phyloP scores from a whole-genome alignment of 345 rosid species.

The Leavenworthia alabamica region DNA sequence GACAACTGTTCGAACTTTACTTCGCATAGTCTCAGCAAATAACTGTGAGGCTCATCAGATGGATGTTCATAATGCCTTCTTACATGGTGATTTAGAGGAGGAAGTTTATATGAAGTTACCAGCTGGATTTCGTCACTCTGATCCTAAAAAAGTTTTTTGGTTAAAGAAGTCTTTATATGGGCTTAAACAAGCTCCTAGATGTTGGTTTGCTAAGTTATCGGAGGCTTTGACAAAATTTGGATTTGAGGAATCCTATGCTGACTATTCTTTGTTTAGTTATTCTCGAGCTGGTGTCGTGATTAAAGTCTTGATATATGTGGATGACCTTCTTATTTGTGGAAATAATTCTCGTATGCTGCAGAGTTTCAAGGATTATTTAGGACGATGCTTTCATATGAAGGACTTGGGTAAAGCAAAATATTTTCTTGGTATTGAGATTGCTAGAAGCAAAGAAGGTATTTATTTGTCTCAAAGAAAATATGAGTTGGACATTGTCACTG shows the following conservation, averaged over 20 bases:
- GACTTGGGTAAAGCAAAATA: neutral
- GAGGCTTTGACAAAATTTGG: neutral
- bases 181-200: neutral
- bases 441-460: neutral
- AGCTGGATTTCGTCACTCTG: neutral
- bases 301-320: neutral
- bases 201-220: neutral
- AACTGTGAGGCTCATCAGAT: neutral
- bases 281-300: neutral
- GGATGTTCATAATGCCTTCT: neutral
- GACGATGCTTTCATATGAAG: neutral
- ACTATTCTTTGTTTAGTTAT: neutral
- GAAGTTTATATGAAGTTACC: neutral
- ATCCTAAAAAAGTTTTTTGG: neutral
- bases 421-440: neutral
- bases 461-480: neutral
- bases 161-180: neutral
- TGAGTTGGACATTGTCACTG: neutral
- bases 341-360: neutral
- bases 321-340: neutral
- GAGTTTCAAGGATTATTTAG: too few species aligned
- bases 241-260: neutral
- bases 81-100: neutral
- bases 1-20: accelerated
- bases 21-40: accelerated